phyloP scores from a whole-genome alignment of 192 early-diverging fungal genomes.

The Dissophora globulifera region DNA sequence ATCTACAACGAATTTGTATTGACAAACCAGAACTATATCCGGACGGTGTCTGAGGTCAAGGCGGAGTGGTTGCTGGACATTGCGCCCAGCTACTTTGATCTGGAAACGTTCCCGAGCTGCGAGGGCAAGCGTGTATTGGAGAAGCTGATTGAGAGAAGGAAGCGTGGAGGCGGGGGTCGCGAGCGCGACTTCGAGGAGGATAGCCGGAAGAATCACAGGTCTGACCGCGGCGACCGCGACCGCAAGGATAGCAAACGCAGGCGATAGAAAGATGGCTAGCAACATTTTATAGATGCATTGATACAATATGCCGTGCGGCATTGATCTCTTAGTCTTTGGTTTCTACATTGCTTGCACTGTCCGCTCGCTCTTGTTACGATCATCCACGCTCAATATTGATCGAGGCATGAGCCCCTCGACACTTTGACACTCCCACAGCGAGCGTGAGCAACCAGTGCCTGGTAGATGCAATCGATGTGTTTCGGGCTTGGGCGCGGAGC shows the following conservation, averaged over 20 bases:
- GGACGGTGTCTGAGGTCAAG: slow-evolving; percentile 90
- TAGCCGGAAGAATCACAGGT: slow-evolving; percentile 40
- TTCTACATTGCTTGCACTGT: too few species aligned
- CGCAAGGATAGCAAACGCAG: slow-evolving; percentile 50
- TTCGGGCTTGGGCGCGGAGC: too few species aligned
- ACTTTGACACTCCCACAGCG: too few species aligned
- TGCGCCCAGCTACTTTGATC: slow-evolving; percentile 92
- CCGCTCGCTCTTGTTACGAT: too few species aligned
- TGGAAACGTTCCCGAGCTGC: slow-evolving; percentile 90
- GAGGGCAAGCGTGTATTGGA: slow-evolving; percentile 89
- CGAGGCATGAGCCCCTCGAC: too few species aligned
- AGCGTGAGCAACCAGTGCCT: too few species aligned
- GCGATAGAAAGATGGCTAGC: not conserved
- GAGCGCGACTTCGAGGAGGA: slow-evolving; percentile 30
- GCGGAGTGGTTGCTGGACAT: slow-evolving; percentile 87
- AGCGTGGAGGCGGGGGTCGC: slow-evolving; percentile 52
- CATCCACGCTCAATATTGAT: too few species aligned
- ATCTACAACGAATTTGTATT: slow-evolving; percentile 99
- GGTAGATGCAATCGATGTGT: too few species aligned
- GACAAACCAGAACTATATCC: slow-evolving; percentile 95
- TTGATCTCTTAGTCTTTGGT: too few species aligned
- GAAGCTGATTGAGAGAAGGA: slow-evolving; percentile 69
- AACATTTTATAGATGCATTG: too few species aligned
- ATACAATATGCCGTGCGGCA: too few species aligned
- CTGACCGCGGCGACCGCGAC: slow-evolving; percentile 41